phyloP scores from a whole-genome alignment of 192 early-diverging fungal genomes.

The Kappamyces sp. region DNA sequence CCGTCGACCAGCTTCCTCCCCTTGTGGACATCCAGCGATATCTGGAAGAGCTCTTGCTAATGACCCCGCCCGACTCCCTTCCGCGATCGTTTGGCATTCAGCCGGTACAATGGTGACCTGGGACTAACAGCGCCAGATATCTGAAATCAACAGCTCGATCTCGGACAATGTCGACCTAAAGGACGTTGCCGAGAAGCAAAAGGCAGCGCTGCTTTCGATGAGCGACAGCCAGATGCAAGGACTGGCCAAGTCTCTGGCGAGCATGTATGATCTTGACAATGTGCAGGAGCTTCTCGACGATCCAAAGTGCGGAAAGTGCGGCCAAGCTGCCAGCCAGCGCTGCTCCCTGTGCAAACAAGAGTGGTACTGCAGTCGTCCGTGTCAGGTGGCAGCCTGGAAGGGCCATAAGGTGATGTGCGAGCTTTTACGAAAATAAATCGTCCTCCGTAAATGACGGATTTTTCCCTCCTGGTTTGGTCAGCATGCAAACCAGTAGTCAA shows the following conservation, averaged over 20 bases:
- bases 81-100: conserved; percentile 19
- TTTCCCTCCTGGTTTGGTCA: too few species aligned
- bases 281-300: conserved; percentile 32
- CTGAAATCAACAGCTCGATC: conserved; percentile 1
- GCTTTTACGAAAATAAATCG: background rate
- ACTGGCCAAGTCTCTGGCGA: conserved; percentile 17
- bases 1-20: conserved; percentile 43
- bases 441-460: too few species aligned
- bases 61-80: conserved; percentile 21
- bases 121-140: conserved; percentile 8
- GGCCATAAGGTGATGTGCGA: conserved; percentile 33
- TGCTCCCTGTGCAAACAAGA: conserved; percentile 48
- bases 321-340: conserved; percentile 32
- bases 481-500: too few species aligned
- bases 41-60: conserved; percentile 42
- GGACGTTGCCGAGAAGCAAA: conserved; percentile 16
- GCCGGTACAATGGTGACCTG: conserved; percentile 17
- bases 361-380: conserved; percentile 45
- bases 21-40: conserved; percentile 37
- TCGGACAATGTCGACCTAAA: background rate
- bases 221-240: background rate
- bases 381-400: conserved; percentile 34
- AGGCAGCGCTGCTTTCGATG: background rate
- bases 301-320: conserved; percentile 43
- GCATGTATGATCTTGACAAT: conserved; percentile 37